These are phyloP conservation scores for Aspergillus awamori DNA, from an alignment of 2,329 filamentous ascomycete genomes.

Conservation along the genomic window DNA sequence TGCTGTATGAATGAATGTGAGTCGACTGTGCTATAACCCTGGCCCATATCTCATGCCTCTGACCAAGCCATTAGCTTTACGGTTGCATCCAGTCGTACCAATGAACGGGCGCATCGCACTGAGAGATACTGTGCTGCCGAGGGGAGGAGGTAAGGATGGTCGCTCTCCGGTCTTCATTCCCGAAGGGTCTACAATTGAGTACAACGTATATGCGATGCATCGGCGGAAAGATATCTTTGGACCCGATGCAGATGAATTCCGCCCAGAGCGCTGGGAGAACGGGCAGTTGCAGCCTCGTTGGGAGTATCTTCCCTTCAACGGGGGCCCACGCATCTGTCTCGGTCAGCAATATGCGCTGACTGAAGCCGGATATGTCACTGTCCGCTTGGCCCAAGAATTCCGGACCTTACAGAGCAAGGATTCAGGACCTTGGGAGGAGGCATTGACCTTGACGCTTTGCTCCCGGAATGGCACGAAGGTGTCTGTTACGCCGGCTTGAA, in stretches of 20 bases:
- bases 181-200: neutral
- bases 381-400: slow-evolving; percentile 14
- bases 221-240: slow-evolving; percentile 1
- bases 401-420: slow-evolving; percentile 4
- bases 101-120: neutral
- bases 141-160: slow-evolving; percentile 6
- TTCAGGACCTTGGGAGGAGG: slow-evolving; percentile 13
- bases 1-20: slow-evolving; percentile 17
- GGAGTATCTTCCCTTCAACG: slow-evolving; percentile 40
- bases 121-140: neutral
- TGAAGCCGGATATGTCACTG: slow-evolving; percentile 8
- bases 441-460: slow-evolving; percentile 1
- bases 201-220: slow-evolving; percentile 8
- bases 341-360: slow-evolving; percentile 23
- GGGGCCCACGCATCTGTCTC: slow-evolving; percentile 32
- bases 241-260: slow-evolving; percentile 3
- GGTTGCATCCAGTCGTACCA: slow-evolving; percentile 5
- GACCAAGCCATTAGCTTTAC: neutral
- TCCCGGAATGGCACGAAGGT: slow-evolving; percentile 9
- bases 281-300: slow-evolving; percentile 32
- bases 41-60: neutral
- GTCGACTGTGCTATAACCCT: slow-evolving; percentile 16
- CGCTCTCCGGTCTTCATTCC: slow-evolving; percentile 1
- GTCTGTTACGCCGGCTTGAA: neutral
- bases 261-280: slow-evolving; percentile 22